A percentile compares a stretch with the other conserved stretches of the same genome.
phyloP scores from a whole-genome alignment of 257 asterid genomes.

The Orobanche coerulescens region DNA sequence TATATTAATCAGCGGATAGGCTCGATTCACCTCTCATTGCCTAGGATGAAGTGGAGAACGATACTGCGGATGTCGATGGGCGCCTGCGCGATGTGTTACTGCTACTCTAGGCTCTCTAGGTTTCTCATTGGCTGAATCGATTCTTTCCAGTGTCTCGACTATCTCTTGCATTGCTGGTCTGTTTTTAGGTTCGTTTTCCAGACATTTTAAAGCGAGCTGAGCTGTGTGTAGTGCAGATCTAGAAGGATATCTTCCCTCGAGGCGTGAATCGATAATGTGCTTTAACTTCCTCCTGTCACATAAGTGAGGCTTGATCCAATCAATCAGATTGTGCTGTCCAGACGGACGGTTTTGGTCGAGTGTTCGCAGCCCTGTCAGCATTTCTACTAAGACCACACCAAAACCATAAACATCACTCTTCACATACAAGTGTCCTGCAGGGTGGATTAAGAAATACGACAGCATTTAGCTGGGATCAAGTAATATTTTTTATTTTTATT shows the following conservation, averaged over 20 bases:
- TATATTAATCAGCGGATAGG: slow-evolving; percentile 39
- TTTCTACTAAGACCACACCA: slow-evolving; percentile 48
- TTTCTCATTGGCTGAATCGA: slow-evolving; percentile 29
- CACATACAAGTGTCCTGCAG: slow-evolving; percentile 48
- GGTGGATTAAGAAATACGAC: background rate
- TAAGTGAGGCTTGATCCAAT: slow-evolving; percentile 49
- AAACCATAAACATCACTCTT: slow-evolving; percentile 55
- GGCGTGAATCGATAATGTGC: slow-evolving; percentile 37
- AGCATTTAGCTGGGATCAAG: background rate
- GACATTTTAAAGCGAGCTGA: slow-evolving; percentile 39
- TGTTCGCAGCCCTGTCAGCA: slow-evolving; percentile 45
- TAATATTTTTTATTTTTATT: too few relatives aligned
- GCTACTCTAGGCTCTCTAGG: slow-evolving; percentile 26
- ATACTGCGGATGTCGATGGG: slow-evolving; percentile 24
- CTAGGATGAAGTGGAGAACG: slow-evolving; percentile 41
- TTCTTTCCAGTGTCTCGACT: slow-evolving; percentile 33
- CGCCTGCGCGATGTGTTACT: slow-evolving; percentile 16
- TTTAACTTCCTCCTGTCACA: slow-evolving; percentile 42
- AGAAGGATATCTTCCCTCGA: slow-evolving; percentile 38
- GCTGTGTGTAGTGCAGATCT: slow-evolving; percentile 35
- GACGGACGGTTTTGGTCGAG: slow-evolving; percentile 39
- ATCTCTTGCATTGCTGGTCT: slow-evolving; percentile 49
- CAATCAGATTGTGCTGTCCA: slow-evolving; percentile 30
- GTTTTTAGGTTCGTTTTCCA: slow-evolving; percentile 40
- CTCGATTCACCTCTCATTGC: slow-evolving; percentile 27